Base-by-base conservation (phyloP, 2,329 filamentous ascomycete genomes). In the Botrytis elliptica region DNA sequence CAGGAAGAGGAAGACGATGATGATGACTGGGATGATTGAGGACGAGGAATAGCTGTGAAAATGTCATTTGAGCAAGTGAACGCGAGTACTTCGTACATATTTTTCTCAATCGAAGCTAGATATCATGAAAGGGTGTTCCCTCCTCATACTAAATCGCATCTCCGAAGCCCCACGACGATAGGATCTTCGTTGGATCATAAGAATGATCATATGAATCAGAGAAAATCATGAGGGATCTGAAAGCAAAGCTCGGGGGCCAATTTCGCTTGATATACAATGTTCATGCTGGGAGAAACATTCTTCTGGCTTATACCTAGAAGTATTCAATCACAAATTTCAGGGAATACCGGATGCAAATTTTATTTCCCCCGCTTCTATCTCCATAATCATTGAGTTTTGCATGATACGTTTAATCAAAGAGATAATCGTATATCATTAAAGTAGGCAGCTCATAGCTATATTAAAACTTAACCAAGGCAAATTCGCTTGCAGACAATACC, bases 401-500 rank as follows among this genome's bases (percentile, higher is more conserved):
- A 69, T 62, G 33, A 63, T 63, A 3, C 22, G 18, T 36, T 29
- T 29, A 57, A 10, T 57, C 36, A 57, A 68, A 3, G 18, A 42
- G 22, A 38, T 14, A 60, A 46, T 8, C 36, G 16, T 29, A 33
- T 57, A 57, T 42, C 22, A 59, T 69, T 73, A 73, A 33, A 69
- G 22, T 63, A 63, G 57, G n/a, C 36, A 33, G 59, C 33, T 36
- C 12, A 46, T 6, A 14, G 33, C 33, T 42, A 33, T 52, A 33
- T 69, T 57, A 79, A 71, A 81, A 81, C 22, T 69, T 65, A 7
- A 78, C 79, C 74, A 92, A 79, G 18, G 86, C 86, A 77, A 87
- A 84, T 14, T 78, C 78, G 78, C 89, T 92, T 78, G 91, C 86
- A 0, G 95, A 97, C 82, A 96, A 84, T 1, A 86, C 83, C 85